Base-by-base conservation (phyloP, 2,329 filamentous ascomycete species). In the Dothistroma septosporum region DNA sequence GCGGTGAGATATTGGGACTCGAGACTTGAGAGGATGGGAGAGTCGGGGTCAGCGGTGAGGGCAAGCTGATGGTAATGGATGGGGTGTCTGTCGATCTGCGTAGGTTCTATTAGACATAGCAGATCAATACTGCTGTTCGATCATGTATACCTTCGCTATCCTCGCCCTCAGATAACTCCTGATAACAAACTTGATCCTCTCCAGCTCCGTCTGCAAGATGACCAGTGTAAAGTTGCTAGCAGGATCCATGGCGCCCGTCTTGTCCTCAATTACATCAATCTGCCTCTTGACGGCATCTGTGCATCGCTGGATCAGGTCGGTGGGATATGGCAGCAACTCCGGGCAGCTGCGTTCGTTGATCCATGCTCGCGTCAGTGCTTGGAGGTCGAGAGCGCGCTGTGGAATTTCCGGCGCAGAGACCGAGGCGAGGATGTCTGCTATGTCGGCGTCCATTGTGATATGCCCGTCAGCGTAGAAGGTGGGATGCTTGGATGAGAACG, bases 141-240 rank as follows among this genome's bases (percentile, higher is more conserved):
- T 28, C 44, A 21, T 21, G 66, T 63, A 2, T 73, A 91, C 90
- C 83, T 99, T 97, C 57, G 90, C 86, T 60, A 97, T 87, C n/a
- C 94, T 83, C 10, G 90, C 87, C 57, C 95, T 84, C 59, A 99
- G 77, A 66, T 93, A 88, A 66, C 89, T 89, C 62, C 94, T 84
- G 19, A 97, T 84, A 22, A 99, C 82, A 72, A 92, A 99, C 78
- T 96, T 96, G 77, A 90, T 95, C 50, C 94, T 83, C 75, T 97
- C 92, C 58, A 99, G 84, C 78, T 99, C 94, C 7, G 95, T 97
- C 79, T 99, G 94, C 58, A 97, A 87, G 64, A 99, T 89, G 53
- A 97, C 96, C 71, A 97, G 87, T 63, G 87, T 86, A 75, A 99
- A 96, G 74, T 96, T 97, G 65, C 90, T 88, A 75, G 90, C 92